Percentiles rank a stretch among this genome's conserved stretches.
These are phyloP conservation scores for Clavispora asparagi DNA, from an alignment of 805 yeast species.

Conservation along the genomic window DNA sequence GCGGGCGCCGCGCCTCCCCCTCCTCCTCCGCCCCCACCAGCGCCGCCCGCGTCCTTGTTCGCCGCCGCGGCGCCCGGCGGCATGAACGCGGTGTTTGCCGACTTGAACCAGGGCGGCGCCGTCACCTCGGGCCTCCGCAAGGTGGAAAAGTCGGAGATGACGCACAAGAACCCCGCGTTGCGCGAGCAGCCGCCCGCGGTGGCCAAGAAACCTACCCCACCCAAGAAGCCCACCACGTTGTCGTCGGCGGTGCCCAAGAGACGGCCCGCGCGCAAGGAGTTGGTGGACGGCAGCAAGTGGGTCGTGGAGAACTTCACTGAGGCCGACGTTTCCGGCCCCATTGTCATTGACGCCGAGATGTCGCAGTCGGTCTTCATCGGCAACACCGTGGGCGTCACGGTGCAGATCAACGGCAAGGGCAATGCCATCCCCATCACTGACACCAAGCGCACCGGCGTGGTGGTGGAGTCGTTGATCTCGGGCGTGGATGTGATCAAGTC, in stretches of 20 bases:
- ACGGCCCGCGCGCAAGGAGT: constrained; percentile 52
- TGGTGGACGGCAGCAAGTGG: constrained; percentile 83
- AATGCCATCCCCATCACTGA: constrained; percentile 80
- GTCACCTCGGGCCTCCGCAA: constrained; percentile 85
- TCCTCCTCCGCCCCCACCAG: constrained; percentile 91
- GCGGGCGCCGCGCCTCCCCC: constrained; percentile 41
- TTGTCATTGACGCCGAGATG: constrained; percentile 71
- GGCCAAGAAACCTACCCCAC: constrained; percentile 62
- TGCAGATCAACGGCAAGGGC: constrained; percentile 86
- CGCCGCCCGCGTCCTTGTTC: constrained; percentile 74
- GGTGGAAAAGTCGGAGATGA: constrained; percentile 90
- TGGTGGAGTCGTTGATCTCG: constrained; percentile 79
- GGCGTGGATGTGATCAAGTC: constrained; percentile 87
- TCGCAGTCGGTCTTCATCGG: constrained; percentile 89
- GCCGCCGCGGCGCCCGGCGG: constrained; percentile 43
- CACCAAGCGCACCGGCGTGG: constrained; percentile 66
- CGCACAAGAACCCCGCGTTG: constrained; percentile 84
- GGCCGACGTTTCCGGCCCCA: constrained; percentile 42
- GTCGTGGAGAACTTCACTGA: constrained; percentile 72
- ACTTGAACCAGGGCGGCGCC: constrained; percentile 75
- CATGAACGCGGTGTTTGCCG: constrained; percentile 87
- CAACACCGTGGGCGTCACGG: constrained; percentile 64
- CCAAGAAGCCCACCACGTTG: constrained; percentile 73
- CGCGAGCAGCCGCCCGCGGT: constrained; percentile 48
- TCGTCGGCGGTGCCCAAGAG: constrained; percentile 38